Base-by-base conservation (phyloP, 352 stramenopile species). In the Halophytophthora polymorphica region DNA sequence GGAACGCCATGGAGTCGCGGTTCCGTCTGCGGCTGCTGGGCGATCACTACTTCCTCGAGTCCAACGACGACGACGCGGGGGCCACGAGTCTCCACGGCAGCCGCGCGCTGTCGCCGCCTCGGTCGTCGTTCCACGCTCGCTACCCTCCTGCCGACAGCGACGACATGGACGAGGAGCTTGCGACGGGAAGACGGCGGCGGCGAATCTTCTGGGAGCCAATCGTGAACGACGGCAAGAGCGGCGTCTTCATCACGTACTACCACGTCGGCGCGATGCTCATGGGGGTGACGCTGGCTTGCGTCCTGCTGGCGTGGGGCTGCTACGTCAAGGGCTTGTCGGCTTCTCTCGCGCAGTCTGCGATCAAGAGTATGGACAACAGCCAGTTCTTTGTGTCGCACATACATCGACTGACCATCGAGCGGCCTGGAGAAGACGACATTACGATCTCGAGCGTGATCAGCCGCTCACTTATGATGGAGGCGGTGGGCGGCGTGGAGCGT, bases 231-330 rank as follows among this genome's bases (percentile, higher is more conserved):
- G 79, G 83, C 31, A 86, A 90, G 47, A 64, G 57, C 45, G 83
- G 83, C 22, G 76, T 93, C 36, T 89, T 93, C 50, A 89, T 93
- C 56, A 86, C 83, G 17, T 90, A 88, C 43, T 85, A 83, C 35
- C 78, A 89, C 47, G 71, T 83, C 21, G 75, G 73, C 12, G 75
- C 73, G 6, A 85, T 89, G 78, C 40, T 86, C 10, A 52, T 72
- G 19, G 61, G 64, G 29, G 58, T 75, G 22, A 56, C 80, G 2
- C 73, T 59, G 2, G 79, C 61, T 39, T 54, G 64, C 11, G 55
- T 84, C 5, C 45, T 91, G 17, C 69, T 91, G 40, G 77, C 80
- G 11, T 89, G 77, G 75, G 75, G 77, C 1, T 91, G 75, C 48
- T 91, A 91, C 51, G 73, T 87, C 15, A 86, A 83, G 37, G 80